phyloP scores from a whole-genome alignment of 352 stramenopile species.

The Pythium volutum region DNA sequence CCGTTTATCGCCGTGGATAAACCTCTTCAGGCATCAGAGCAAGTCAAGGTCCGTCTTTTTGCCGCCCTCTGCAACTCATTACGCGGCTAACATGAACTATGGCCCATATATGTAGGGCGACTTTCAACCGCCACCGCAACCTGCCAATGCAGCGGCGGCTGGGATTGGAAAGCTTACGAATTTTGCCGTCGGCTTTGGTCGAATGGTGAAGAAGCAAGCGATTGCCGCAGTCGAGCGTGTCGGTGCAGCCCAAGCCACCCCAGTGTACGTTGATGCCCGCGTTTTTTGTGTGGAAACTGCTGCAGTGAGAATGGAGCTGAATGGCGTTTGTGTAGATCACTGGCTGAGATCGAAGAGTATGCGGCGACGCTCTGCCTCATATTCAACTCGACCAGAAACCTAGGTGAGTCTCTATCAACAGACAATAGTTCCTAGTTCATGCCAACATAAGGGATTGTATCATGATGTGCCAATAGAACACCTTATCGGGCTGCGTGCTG shows the following conservation, averaged over 20 bases:
- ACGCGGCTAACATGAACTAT: no score
- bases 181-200: conserved; percentile 74
- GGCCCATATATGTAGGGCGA: background rate
- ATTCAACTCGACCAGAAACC: conserved; percentile 68
- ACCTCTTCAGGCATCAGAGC: background rate
- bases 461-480: no score
- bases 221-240: conserved; percentile 79
- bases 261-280: conserved; percentile 32
- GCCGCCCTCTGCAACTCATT: no score
- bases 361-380: conserved; percentile 65
- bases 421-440: no score
- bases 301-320: no score
- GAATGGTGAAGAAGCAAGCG: conserved; percentile 85
- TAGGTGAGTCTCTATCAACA: conserved; percentile 32
- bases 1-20: conserved; percentile 47
- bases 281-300: no score
- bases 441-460: no score
- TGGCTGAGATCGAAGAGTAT: conserved; percentile 70
- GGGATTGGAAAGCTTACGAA: conserved; percentile 76
- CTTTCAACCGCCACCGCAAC: conserved; percentile 4
- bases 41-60: background rate
- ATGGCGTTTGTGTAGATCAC: conserved; percentile 9
- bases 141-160: conserved; percentile 21
- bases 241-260: conserved; percentile 47
- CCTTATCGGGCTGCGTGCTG: conserved; percentile 47